Evolutionary conservation across 805 yeast genomes (phyloP).

Genomic region (Wickerhamomyces mucosus): DNA sequence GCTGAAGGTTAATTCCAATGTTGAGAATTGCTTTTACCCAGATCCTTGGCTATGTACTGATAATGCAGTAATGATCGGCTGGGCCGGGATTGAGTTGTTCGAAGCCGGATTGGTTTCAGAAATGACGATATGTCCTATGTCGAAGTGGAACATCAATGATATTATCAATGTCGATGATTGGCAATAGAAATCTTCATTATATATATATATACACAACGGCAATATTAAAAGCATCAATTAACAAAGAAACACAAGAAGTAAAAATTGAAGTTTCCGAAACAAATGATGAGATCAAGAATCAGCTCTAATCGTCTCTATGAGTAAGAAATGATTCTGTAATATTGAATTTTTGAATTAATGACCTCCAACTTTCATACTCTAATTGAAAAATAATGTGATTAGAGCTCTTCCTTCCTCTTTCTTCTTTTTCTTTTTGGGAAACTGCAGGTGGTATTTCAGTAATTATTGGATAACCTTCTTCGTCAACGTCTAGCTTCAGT

Average conservation of each 20-base stretch:
- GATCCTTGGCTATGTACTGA: slow-evolving; percentile 74
- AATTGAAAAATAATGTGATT: slow-evolving; percentile 68
- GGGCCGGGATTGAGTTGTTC: slow-evolving; percentile 87
- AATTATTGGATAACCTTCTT: slow-evolving; percentile 34
- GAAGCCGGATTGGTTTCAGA: slow-evolving; percentile 42
- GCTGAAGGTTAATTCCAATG: slow-evolving; percentile 17
- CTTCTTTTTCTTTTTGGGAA: slow-evolving; percentile 16
- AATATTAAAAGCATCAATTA: no score
- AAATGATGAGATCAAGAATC: no score
- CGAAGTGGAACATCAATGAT: slow-evolving; percentile 76
- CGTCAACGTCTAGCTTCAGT: slow-evolving; percentile 43
- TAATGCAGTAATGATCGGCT: slow-evolving; percentile 95
- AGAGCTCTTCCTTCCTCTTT: slow-evolving; percentile 21
- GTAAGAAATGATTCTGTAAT: slow-evolving; percentile 50
- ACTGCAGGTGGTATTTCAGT: slow-evolving; percentile 21
- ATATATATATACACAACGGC: background rate
- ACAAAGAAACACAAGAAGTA: no score
- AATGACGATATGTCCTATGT: slow-evolving; percentile 48
- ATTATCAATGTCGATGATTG: slow-evolving; percentile 43
- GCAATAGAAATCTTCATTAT: slow-evolving; percentile 19
- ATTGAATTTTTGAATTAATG: slow-evolving; percentile 40
- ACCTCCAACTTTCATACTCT: slow-evolving; percentile 58
- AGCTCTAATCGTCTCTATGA: slow-evolving; percentile 19
- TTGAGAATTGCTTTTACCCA: slow-evolving; percentile 36
- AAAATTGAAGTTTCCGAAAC: no score